Base-by-base conservation (phyloP, 78 protist species). In the Polysphondylium violaceum region DNA sequence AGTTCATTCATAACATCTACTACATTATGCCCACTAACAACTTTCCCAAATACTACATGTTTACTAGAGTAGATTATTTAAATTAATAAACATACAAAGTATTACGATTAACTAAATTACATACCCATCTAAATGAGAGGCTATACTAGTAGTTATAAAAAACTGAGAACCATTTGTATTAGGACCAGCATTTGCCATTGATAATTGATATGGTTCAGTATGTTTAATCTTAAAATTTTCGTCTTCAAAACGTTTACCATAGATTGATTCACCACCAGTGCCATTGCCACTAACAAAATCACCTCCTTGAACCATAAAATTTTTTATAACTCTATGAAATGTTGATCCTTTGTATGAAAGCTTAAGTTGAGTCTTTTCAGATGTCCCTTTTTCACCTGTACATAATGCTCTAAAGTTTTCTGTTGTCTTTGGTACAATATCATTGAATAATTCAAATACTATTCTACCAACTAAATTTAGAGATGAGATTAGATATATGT, bases 261-360 rank as follows among this genome's bases (percentile, higher is more conserved):
- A 98, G 86, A 98, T 98, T 72, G 98, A 96, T 94, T 97, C 93
- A 19, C 99, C 99, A 25, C 99, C 99, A 0, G 98, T 93, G 7
- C 99, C 99, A 65, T 98, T 87, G 29, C 93, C 91, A 25, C 56
- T 50, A 36, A 96, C 93, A 86, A 98, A 93, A 86, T 98, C 99
- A 19, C 95, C 95, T 53, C 94, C 88, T 40, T 89, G 94, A 2
- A 95, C 29, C 98, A 97, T 97, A 92, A 98, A 98, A 16, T 63
- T 83, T 36, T 93, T 88, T 44, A 98, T 98, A 40, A 98, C 90
- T 2, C 99, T 73, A 93, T 98, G 99, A 47, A 98, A 97, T 31
- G 75, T 9, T 33, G 81, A 55, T 43, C 97, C 96, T 74, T 96
- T 96, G 81, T 79, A 98, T 43, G 88, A 85, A 0, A 97, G 36